These are phyloP conservation scores for Gryganskiella cystojenkinii DNA, from an alignment of 192 early-diverging fungal genomes.

Conservation along the genomic window DNA sequence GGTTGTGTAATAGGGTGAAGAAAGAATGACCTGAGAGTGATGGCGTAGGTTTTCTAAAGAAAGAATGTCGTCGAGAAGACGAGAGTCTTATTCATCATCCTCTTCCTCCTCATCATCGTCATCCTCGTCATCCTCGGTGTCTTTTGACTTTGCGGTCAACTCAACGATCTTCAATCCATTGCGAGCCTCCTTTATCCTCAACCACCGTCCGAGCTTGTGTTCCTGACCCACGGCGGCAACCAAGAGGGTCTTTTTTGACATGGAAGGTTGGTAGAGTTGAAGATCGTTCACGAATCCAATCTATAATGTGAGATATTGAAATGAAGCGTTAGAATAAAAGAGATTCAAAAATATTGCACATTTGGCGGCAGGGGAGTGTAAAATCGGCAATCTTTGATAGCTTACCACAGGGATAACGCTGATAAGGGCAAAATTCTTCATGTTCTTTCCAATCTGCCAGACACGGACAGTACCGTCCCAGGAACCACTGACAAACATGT, in stretches of 20 bases:
- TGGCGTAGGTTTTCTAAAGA: too few species aligned
- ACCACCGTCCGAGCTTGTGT: slow-evolving; percentile 92
- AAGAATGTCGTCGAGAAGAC: too few species aligned
- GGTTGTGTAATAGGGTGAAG: too few species aligned
- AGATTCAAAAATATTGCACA: neutral
- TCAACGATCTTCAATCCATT: slow-evolving; percentile 81
- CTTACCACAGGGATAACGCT: slow-evolving; percentile 73
- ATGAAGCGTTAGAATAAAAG: too few species aligned
- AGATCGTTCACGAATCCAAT: slow-evolving; percentile 43
- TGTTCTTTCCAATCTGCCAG: slow-evolving; percentile 84
- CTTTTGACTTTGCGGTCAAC: slow-evolving; percentile 56
- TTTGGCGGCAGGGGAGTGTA: too few species aligned
- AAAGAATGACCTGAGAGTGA: too few species aligned
- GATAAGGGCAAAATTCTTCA: slow-evolving; percentile 70
- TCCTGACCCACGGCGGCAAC: slow-evolving; percentile 89
- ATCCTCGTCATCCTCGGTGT: neutral
- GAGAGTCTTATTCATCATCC: neutral
- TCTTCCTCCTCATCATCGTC: slow-evolving; percentile 21
- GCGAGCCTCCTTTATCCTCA: slow-evolving; percentile 76
- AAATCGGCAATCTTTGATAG: too few species aligned
- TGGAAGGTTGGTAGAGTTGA: slow-evolving; percentile 44
- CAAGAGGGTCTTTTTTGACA: slow-evolving; percentile 61
- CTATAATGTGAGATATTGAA: neutral
- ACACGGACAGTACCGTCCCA: slow-evolving; percentile 88
- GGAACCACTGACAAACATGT: slow-evolving; percentile 91